These are phyloP conservation scores for Tylopilus balloui DNA, from an alignment of 768 basidiomycete genomes.

Conservation along the genomic window DNA sequence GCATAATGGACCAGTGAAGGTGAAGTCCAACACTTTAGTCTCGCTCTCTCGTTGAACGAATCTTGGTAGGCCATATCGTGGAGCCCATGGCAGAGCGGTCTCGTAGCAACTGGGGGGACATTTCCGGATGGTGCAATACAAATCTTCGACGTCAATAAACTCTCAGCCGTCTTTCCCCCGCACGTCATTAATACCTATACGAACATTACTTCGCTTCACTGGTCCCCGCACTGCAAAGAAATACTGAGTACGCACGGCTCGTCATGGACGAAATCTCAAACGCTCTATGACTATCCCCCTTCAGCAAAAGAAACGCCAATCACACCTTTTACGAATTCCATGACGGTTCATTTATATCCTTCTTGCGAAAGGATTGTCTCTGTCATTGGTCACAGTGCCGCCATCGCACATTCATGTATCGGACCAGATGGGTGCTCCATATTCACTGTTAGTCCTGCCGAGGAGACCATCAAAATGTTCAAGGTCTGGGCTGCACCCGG, in stretches of 20 bases:
- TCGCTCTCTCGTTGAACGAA: neutral
- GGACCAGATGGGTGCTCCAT: slow-evolving; percentile 58
- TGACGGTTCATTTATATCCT: slow-evolving; percentile 53
- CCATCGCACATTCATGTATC: slow-evolving; percentile 58
- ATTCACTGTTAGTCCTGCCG: slow-evolving; percentile 59
- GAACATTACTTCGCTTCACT: slow-evolving; percentile 58
- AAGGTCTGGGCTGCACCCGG: slow-evolving; percentile 49
- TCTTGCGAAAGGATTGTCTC: slow-evolving; percentile 48
- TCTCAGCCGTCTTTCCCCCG: slow-evolving; percentile 45
- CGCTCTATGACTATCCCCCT: slow-evolving; percentile 15
- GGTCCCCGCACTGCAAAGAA: slow-evolving; percentile 79
- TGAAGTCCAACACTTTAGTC: slow-evolving; percentile 9
- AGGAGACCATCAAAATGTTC: slow-evolving; percentile 73
- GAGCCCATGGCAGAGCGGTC: slow-evolving; percentile 68
- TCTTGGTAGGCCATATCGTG: slow-evolving; percentile 57
- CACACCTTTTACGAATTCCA: slow-evolving; percentile 36
- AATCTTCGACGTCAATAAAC: slow-evolving; percentile 43
- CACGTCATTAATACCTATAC: slow-evolving; percentile 42
- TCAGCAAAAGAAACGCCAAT: slow-evolving; percentile 19
- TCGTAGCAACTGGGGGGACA: slow-evolving; percentile 64
- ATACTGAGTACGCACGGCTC: slow-evolving; percentile 74
- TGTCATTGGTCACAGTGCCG: slow-evolving; percentile 50
- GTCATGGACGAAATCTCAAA: slow-evolving; percentile 25
- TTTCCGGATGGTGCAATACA: slow-evolving; percentile 57
- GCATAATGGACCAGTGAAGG: slow-evolving; percentile 44